Evolutionary conservation across 768 basidiomycete genomes (phyloP).

Genomic region (Psilocybe subaeruginosa): DNA sequence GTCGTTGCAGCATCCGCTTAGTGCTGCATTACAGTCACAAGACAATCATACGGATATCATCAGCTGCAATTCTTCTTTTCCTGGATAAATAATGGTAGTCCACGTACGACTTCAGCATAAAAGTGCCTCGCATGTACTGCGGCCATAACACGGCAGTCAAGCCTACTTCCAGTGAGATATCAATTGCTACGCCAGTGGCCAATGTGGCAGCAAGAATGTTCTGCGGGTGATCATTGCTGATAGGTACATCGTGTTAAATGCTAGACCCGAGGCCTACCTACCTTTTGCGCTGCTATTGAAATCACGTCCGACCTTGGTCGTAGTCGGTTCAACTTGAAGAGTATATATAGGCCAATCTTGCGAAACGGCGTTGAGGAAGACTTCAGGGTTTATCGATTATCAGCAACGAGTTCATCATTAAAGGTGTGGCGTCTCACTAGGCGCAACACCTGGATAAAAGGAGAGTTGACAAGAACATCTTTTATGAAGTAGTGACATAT

Average conservation of each 20-base stretch:
- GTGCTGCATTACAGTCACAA: neutral
- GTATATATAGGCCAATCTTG: too few relatives aligned
- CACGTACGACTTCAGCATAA: conserved; percentile 5
- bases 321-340: too few relatives aligned
- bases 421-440: too few relatives aligned
- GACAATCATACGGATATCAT: neutral
- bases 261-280: too few relatives aligned
- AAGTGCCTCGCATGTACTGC: conserved; percentile 6
- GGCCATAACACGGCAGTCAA: conserved; percentile 4
- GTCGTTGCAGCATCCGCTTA: neutral
- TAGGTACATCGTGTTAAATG: too few relatives aligned
- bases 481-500: too few relatives aligned
- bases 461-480: too few relatives aligned
- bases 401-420: neutral
- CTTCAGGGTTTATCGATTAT: neutral
- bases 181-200: neutral
- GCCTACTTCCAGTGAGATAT: neutral
- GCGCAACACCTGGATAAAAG: too few relatives aligned
- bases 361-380: neutral
- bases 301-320: too few relatives aligned
- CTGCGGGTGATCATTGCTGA: neutral
- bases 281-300: too few relatives aligned
- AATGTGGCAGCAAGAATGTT: conserved; percentile 1
- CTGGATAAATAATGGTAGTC: neutral
- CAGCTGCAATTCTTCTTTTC: too few relatives aligned